A percentile compares a stretch with the other conserved stretches of the same genome.
Evolutionary conservation across 441 rosid species (phyloP).

Genomic region (Iberis amara): DNA sequence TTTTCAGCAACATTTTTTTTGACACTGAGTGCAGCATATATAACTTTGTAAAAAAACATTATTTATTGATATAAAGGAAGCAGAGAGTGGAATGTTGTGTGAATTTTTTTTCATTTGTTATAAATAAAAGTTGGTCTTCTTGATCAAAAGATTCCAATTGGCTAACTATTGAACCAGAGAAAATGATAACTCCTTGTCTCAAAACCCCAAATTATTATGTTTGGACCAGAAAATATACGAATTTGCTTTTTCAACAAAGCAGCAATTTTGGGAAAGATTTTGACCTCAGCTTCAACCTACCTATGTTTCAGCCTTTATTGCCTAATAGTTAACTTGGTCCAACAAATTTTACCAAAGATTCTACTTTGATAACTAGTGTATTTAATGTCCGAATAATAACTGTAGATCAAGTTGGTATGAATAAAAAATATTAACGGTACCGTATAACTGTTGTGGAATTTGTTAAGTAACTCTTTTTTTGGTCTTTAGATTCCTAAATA

Average conservation of each 20-base stretch:
- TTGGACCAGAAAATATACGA: background rate
- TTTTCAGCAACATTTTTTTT: slow-evolving; percentile 29
- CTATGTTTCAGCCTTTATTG: background rate
- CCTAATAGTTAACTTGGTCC: too few relatives aligned
- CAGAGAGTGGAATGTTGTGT: slow-evolving; percentile 29
- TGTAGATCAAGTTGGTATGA: too few relatives aligned
- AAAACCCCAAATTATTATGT: background rate
- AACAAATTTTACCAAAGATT: too few relatives aligned
- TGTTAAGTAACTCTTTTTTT: too few relatives aligned
- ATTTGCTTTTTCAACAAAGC: too few relatives aligned
- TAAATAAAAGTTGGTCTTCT: background rate
- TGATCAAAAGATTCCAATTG: slow-evolving; percentile 24
- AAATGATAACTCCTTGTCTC: background rate
- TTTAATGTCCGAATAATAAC: too few relatives aligned
- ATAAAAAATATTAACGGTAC: too few relatives aligned
- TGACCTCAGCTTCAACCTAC: background rate
- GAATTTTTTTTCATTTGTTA: slow-evolving; percentile 2
- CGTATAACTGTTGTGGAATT: too few relatives aligned
- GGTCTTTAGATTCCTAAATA: too few relatives aligned
- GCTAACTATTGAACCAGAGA: slow-evolving; percentile 20
- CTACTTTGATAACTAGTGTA: too few relatives aligned
- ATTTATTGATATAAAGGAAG: slow-evolving; percentile 34
- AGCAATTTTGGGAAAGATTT: background rate
- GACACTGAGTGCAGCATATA: slow-evolving; percentile 29
- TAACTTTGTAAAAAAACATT: slow-evolving; percentile 32